phyloP scores from a whole-genome alignment of 169 alveolate genomes.

The Cytauxzoon felis region DNA sequence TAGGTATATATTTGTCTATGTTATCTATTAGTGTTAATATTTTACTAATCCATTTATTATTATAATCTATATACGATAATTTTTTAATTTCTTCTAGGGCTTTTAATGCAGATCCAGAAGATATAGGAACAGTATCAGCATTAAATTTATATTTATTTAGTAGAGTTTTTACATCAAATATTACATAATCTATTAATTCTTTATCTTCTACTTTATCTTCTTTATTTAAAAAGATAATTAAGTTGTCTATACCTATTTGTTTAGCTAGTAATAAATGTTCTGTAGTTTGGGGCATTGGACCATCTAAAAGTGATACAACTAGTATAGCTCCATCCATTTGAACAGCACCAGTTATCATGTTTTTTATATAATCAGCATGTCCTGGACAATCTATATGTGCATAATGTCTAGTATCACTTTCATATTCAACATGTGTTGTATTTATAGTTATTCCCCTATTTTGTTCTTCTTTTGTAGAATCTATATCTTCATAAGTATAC shows the following conservation, averaged over 20 bases:
- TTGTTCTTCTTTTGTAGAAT: conserved; percentile 36
- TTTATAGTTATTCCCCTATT: conserved; percentile 40
- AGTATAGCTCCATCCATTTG: conserved; percentile 34
- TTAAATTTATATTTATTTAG: conserved; percentile 24
- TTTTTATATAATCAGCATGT: conserved; percentile 20
- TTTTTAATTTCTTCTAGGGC: conserved; percentile 20
- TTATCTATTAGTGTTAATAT: conserved; percentile 57
- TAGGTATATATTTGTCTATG: conserved; percentile 57
- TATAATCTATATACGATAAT: conserved; percentile 8
- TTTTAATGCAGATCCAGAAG: conserved; percentile 27
- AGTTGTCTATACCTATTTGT: conserved; percentile 29
- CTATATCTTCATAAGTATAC: conserved; percentile 35
- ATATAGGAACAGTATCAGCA: conserved; percentile 13
- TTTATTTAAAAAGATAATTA: conserved; percentile 20
- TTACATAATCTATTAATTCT: conserved; percentile 14
- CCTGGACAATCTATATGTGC: conserved; percentile 70
- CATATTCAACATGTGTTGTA: conserved; percentile 37
- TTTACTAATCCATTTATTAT: conserved; percentile 60
- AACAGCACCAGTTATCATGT: conserved; percentile 34
- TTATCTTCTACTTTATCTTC: conserved; percentile 36
- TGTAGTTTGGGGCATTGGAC: conserved; percentile 25
- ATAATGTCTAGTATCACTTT: conserved; percentile 57
- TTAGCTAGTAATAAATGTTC: conserved; percentile 22
- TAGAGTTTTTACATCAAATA: conserved; percentile 14
- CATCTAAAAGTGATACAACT: conserved; percentile 15